Conservation (phyloP, 352 stramenopile genomes). For the Globisporangium uncinulatum region DNA sequence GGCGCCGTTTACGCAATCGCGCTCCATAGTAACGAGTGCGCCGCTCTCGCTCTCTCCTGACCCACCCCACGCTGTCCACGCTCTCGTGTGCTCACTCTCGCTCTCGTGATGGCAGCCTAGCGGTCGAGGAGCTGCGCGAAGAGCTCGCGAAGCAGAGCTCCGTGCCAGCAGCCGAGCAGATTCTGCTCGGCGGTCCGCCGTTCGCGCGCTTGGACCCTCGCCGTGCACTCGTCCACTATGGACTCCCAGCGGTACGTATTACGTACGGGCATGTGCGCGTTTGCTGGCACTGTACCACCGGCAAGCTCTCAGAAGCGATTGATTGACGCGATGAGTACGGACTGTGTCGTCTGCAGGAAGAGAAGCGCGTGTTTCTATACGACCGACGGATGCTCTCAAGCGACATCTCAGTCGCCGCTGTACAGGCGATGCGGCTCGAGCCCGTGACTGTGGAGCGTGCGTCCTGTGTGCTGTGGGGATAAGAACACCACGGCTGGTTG, state of each 20-base stretch:
- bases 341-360: constrained; percentile 17
- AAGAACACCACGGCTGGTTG: too few species aligned
- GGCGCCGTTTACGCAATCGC: constrained; percentile 30
- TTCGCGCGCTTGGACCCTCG: constrained; percentile 71
- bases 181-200: constrained; percentile 71
- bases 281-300: too few species aligned
- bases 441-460: constrained; percentile 1
- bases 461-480: neutral
- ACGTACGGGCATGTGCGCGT: too few species aligned
- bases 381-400: constrained; percentile 74
- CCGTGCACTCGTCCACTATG: constrained; percentile 63
- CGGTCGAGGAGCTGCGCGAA: constrained; percentile 64
- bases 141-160: constrained; percentile 50
- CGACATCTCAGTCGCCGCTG: constrained; percentile 34
- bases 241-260: constrained; percentile 46
- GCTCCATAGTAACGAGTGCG: constrained; percentile 46
- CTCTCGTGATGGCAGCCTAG: constrained; percentile 31
- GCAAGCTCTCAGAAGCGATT: too few species aligned
- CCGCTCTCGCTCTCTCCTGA: constrained; percentile 1
- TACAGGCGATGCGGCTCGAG: constrained; percentile 37
- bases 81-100: constrained; percentile 2
- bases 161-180: constrained; percentile 66
- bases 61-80: neutral
- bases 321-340: neutral
- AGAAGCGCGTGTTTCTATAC: constrained; percentile 80